Percentiles rank a stretch among this genome's conserved stretches.
These are phyloP conservation scores for Spirogloea muscicola DNA, from an alignment of 139 green algal genomes.

Conservation along the genomic window DNA sequence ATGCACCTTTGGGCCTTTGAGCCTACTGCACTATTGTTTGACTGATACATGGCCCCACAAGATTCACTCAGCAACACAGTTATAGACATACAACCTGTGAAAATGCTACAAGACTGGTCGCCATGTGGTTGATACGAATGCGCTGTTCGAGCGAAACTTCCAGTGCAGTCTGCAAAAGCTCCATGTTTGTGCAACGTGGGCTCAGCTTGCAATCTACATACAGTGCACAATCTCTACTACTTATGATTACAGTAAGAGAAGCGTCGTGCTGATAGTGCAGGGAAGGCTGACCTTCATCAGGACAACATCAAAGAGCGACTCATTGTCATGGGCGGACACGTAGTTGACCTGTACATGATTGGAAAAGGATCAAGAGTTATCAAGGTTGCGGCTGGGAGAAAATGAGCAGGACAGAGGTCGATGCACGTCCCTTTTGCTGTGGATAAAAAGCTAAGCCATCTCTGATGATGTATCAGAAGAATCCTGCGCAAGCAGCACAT, in stretches of 20 bases:
- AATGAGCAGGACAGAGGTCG: no score
- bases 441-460: no score
- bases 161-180: slow-evolving; percentile 11
- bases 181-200: no score
- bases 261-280: no score
- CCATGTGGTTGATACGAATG: slow-evolving; percentile 61
- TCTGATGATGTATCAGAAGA: no score
- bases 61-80: not conserved
- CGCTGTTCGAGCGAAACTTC: slow-evolving; percentile 11
- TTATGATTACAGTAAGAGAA: no score
- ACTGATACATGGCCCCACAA: not conserved
- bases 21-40: not conserved
- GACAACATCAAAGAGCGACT: slow-evolving; percentile 76
- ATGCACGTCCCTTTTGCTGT: no score
- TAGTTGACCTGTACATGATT: slow-evolving; percentile 72
- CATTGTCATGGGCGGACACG: slow-evolving; percentile 84
- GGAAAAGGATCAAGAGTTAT: no score
- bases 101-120: slow-evolving; percentile 60
- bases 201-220: no score
- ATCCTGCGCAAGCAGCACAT: not conserved
- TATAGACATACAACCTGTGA: slow-evolving; percentile 53
- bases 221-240: no score
- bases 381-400: no score
- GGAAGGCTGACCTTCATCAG: slow-evolving; percentile 36
- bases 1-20: not conserved